Evolutionary conservation across 1,139 yeast species (phyloP), one percentile per base, ranked within the genome.

Genomic region (Nakaseomyces delphensis): DNA sequence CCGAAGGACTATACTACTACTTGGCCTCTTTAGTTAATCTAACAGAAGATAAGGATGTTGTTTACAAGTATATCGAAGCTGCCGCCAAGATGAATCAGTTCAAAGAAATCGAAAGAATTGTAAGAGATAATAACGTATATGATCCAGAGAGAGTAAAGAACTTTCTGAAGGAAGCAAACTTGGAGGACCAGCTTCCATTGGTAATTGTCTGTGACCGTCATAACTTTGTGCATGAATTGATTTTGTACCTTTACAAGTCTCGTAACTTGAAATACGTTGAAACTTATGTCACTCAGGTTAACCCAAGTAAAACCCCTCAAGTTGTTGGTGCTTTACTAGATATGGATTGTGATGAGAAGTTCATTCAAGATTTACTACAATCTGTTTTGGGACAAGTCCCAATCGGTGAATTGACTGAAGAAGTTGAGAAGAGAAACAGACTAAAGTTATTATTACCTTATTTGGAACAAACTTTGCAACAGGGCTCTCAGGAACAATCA

Each of bases 71-170:
- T 66, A 87, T 91, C 53, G 95, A 89, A 67, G 79, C 95, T 48
- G 96, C 98, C 47, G 85, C 96, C 33, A 80, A 77, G 59, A 73
- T 85, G 65, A 89, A 89, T 50, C 98, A 93, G 69, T 74, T 77
- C 60, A 83, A 84, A 59, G 99, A 91, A 68, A 86, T 91, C 57
- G 98, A 93, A 70, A 79, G 98, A 64, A 77, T 91, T 52, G 96
- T 89, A 41, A 81, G 94, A 64, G 96, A 87, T 62, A 91, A 91
- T 70, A 84, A 79, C 54, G 91, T 85, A 47, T 93, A 89, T 67
- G 91, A 87, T 63, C 95, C 97, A 49, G 98, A 91, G 64, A 89
- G 89, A 68, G 97, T 93, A 46, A 93, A 91, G 71, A 93, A 91
- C 69, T 91, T 84, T 66, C 76, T 91, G 69, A 91, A 91, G 67